Evolutionary conservation across 129 eudicot species (phyloP).

Genomic region (Chrysanthemum lavandulifolium): DNA sequence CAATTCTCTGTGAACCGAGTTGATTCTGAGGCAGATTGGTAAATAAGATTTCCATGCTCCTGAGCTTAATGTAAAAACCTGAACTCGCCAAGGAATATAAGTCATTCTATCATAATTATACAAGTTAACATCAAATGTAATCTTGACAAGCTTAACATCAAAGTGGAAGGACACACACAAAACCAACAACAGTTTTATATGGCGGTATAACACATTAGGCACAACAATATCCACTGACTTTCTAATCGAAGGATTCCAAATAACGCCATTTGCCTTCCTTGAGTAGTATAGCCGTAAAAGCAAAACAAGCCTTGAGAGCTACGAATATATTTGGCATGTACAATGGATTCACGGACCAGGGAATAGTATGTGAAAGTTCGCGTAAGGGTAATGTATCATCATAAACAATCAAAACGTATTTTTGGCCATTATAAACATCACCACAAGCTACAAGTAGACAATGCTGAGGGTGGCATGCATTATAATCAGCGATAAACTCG

Average conservation of each 20-base stretch:
- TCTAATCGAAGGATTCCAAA: slow-evolving; percentile 15
- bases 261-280: neutral
- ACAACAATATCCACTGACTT: neutral
- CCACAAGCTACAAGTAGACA: too few relatives aligned
- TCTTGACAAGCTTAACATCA: slow-evolving; percentile 12
- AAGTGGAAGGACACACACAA: neutral
- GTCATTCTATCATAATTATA: too few relatives aligned
- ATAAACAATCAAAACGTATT: neutral
- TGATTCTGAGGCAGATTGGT: neutral
- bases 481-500: too few relatives aligned
- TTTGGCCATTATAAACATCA: too few relatives aligned
- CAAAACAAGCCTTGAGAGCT: slow-evolving; percentile 10
- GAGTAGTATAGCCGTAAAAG: neutral
- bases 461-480: too few relatives aligned
- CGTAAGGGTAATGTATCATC: slow-evolving; percentile 11
- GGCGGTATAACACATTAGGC: neutral
- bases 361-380: neutral
- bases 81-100: neutral
- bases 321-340: neutral
- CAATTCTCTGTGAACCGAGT: neutral
- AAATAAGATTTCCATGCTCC: neutral
- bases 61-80: slow-evolving; percentile 4
- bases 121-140: neutral
- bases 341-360: neutral
- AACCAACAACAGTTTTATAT: neutral